Evolutionary conservation across 345 rosid genomes (phyloP), one percentile per base, ranked within the genome.

Genomic region (Moringa oleifera): DNA sequence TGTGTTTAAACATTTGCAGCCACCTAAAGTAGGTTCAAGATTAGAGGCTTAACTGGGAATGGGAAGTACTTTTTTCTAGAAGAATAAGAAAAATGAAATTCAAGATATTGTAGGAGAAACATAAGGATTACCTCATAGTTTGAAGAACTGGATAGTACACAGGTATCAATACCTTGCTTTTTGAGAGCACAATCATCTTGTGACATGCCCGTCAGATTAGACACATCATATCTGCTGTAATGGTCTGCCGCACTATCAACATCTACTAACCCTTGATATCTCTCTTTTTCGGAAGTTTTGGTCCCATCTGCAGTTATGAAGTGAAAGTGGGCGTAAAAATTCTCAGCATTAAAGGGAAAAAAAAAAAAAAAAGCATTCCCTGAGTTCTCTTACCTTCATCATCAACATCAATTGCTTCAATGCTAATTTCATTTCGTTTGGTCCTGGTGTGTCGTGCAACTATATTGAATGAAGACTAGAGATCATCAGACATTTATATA

Each of bases 61-160:
- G 56, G 31, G 28, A 55, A 53, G 33, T 18, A 33, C 23, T 20
- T 63, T 45, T 6, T 59, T 59, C 11, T 25, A 23, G 13, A 52
- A 18, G 1, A 4, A 15, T 20, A 25, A 18, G 0, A 18, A 0
- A 59, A 37, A 53, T 4, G 22, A 37, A 56, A 67, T 46, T 23
- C 36, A 15, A 69, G 10, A 52, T 25, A 23, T 55, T 49, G 31
- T 60, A 53, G 50, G 20, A 68, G 22, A 54, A 57, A 45, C 6
- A 49, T 12, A 15, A 17, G 28, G 28, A 24, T 59, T 65, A 77
- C 77, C 78, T 54, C 61, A 57, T 21, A 31, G 50, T 49, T 55
- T 54, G 65, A 67, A 59, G 67, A 74, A 66, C 54, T 58, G 47
- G 74, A 68, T 25, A 53, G 63, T 22, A 67, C 61, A 61, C 57